A percentile compares a stretch with the other conserved stretches of the same genome.
These are phyloP conservation scores for Pseudocercospora fuligena DNA, from an alignment of 2,329 filamentous ascomycete species.

Conservation along the genomic window DNA sequence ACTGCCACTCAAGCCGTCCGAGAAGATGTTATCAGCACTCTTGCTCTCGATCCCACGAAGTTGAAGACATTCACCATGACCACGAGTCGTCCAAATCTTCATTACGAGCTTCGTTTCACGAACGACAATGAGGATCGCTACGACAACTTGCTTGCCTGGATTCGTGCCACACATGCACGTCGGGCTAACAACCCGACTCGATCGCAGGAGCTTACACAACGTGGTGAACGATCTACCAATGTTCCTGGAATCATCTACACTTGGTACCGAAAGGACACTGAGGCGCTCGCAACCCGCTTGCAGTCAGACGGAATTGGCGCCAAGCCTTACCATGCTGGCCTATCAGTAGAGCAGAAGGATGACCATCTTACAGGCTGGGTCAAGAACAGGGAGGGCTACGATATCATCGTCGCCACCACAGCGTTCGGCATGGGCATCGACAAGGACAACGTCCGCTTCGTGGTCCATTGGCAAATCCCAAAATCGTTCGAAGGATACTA, in stretches of 20 bases:
- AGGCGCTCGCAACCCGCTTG: conserved; percentile 69
- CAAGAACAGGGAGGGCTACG: conserved; percentile 74
- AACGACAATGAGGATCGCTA: conserved; percentile 76
- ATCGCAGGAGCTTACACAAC: conserved; percentile 61
- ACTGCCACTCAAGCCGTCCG: conserved; percentile 84
- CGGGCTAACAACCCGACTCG: conserved; percentile 64
- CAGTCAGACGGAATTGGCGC: conserved; percentile 73
- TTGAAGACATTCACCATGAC: conserved; percentile 81
- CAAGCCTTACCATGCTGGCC: conserved; percentile 72
- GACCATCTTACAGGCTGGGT: conserved; percentile 75
- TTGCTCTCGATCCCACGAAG: conserved; percentile 68
- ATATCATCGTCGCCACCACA: conserved; percentile 92
- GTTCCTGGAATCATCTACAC: conserved; percentile 83
- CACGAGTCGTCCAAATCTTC: conserved; percentile 81
- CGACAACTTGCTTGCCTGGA: conserved; percentile 75
- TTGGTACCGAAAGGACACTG: conserved; percentile 74
- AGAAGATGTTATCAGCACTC: conserved; percentile 77
- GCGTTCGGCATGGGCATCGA: conserved; percentile 99
- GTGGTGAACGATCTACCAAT: conserved; percentile 60
- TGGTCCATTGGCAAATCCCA: conserved; percentile 91
- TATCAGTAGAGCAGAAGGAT: conserved; percentile 69
- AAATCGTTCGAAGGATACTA: conserved; percentile 97
- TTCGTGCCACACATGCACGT: conserved; percentile 72
- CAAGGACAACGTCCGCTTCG: conserved; percentile 91
- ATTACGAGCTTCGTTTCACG: conserved; percentile 87